phyloP scores from a whole-genome alignment of 106 monocot species.

The Dendrobium chrysotoxum region DNA sequence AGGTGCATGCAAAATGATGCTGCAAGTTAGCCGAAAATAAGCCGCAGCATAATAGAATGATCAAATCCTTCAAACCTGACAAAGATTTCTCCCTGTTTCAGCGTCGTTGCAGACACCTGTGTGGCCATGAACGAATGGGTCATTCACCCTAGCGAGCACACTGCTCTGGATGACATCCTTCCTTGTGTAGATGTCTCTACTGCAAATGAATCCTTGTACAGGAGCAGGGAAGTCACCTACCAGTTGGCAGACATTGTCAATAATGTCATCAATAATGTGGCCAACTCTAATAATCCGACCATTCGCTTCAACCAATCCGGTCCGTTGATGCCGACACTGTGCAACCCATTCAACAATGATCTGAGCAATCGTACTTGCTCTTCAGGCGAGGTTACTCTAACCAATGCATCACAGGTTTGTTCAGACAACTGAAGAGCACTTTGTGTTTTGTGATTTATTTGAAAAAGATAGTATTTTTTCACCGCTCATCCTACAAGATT shows the following conservation, averaged over 20 bases:
- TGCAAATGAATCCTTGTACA: slow-evolving; percentile 30
- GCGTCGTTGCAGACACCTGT: slow-evolving; percentile 62
- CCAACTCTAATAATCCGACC: slow-evolving; percentile 26
- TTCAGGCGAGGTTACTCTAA: slow-evolving; percentile 30
- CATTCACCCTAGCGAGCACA: slow-evolving; percentile 50
- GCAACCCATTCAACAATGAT: slow-evolving; percentile 41
- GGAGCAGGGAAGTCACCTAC: slow-evolving; percentile 44
- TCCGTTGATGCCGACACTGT: slow-evolving; percentile 41
- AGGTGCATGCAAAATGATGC: too few relatives aligned
- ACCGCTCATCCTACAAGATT: too few relatives aligned
- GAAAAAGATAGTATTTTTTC: too few relatives aligned
- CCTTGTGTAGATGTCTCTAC: slow-evolving; percentile 54
- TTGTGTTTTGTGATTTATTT: too few relatives aligned
- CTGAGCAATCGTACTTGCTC: slow-evolving; percentile 20
- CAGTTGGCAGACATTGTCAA: slow-evolving; percentile 42
- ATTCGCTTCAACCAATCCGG: slow-evolving; percentile 65
- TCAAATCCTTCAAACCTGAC: neutral
- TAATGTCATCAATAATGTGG: slow-evolving; percentile 28
- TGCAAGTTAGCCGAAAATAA: too few relatives aligned
- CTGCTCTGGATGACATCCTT: slow-evolving; percentile 64
- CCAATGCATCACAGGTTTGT: slow-evolving; percentile 46
- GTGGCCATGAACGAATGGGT: slow-evolving; percentile 76
- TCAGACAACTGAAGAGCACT: too few relatives aligned
- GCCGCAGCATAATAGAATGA: too few relatives aligned
- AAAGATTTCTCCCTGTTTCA: slow-evolving; percentile 13